Evolutionary conservation across 1,284 basidiomycete species (phyloP).

Genomic region (Erythrobasidium hasegawianum): DNA sequence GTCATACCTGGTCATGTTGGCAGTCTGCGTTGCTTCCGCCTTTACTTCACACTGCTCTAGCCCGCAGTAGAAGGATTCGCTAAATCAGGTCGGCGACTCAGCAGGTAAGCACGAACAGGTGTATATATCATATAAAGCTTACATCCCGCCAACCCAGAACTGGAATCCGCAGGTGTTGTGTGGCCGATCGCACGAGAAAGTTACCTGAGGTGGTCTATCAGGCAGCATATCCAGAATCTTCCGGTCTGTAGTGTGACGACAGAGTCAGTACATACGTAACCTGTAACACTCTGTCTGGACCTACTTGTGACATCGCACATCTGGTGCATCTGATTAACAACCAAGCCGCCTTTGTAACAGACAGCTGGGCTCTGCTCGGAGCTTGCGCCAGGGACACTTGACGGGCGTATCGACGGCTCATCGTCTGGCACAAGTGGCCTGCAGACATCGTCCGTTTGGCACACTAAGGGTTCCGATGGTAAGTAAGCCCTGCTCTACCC

Average conservation of each 20-base stretch:
- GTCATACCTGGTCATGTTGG: conserved; percentile 68
- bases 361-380: conserved; percentile 67
- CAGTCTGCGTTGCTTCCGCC: conserved; percentile 57
- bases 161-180: conserved; percentile 79
- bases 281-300: too few species aligned
- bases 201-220: conserved; percentile 84
- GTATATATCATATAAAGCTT: neutral
- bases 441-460: conserved; percentile 74
- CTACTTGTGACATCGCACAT: conserved; percentile 96
- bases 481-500: too few species aligned
- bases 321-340: conserved; percentile 88
- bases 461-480: conserved; percentile 68
- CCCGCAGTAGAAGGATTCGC: conserved; percentile 93
- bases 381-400: conserved; percentile 45
- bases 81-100: conserved; percentile 41
- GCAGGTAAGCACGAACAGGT: too few species aligned
- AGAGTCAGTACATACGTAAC: too few species aligned
- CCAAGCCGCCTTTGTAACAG: conserved; percentile 87
- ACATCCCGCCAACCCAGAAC: conserved; percentile 77
- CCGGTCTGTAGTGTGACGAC: conserved; percentile 64
- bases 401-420: conserved; percentile 60
- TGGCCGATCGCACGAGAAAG: conserved; percentile 73
- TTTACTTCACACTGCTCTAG: conserved; percentile 63
- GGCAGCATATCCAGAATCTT: conserved; percentile 87
- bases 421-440: conserved; percentile 39